These are phyloP conservation scores for Kandelia obovata DNA, from an alignment of 345 rosid species.

Conservation along the genomic window DNA sequence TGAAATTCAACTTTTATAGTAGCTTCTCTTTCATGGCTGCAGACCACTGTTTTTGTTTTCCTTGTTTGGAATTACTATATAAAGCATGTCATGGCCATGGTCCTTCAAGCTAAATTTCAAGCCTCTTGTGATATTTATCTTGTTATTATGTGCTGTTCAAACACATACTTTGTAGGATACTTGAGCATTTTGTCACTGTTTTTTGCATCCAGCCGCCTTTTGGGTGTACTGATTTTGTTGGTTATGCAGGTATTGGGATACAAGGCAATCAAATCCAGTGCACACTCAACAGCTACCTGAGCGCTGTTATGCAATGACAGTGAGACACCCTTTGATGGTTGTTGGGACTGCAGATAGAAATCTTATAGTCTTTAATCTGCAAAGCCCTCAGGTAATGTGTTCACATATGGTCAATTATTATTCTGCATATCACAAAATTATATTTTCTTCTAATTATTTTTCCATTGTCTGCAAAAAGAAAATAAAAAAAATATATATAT, in stretches of 20 bases:
- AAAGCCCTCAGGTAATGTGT: constrained; percentile 77
- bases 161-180: not conserved
- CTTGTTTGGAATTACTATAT: not conserved
- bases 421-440: too few species aligned
- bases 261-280: constrained; percentile 78
- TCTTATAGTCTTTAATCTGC: constrained; percentile 74
- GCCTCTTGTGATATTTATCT: not conserved
- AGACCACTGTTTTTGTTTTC: constrained; percentile 1
- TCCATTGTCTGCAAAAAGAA: too few species aligned
- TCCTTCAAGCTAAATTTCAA: too few species aligned
- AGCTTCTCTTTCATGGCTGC: not conserved
- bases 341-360: constrained; percentile 98
- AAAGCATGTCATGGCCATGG: too few species aligned
- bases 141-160: not conserved
- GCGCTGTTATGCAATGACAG: constrained; percentile 80
- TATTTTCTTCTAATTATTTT: too few species aligned
- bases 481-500: too few species aligned
- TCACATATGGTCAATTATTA: not conserved
- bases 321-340: constrained; percentile 89
- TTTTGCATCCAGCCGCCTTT: not conserved
- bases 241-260: constrained; percentile 79
- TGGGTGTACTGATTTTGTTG: not conserved
- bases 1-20: too few species aligned
- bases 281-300: constrained; percentile 96
- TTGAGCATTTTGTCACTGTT: not conserved